A percentile compares a stretch with the other conserved stretches of the same genome.
phyloP scores from a whole-genome alignment of 2,329 filamentous ascomycete genomes.

The Malbranchea zuffiana region DNA sequence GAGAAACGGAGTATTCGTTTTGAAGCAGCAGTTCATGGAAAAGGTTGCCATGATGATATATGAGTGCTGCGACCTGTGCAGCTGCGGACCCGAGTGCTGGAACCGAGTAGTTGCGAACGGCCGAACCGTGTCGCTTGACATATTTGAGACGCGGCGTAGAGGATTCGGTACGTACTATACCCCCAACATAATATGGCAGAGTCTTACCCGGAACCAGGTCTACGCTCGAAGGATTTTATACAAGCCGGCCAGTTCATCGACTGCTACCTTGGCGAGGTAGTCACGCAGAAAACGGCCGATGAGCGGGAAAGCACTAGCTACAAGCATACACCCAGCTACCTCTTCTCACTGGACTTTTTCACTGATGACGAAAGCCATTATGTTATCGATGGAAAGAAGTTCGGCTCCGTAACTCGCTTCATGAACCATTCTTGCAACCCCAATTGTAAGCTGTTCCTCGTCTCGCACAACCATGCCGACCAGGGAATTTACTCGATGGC shows the following conservation, averaged over 20 bases:
- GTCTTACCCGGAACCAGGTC: constrained; percentile 20
- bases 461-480: constrained; percentile 33
- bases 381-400: constrained; percentile 35
- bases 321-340: constrained; percentile 28
- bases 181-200: background rate
- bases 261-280: constrained; percentile 36
- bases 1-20: constrained; percentile 18
- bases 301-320: constrained; percentile 27
- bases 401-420: constrained; percentile 35
- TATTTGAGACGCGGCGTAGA: constrained; percentile 33
- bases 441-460: constrained; percentile 36
- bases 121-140: constrained; percentile 30
- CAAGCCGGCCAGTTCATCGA: constrained; percentile 37
- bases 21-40: constrained; percentile 25
- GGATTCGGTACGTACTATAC: constrained; percentile 29
- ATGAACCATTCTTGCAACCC: constrained; percentile 41
- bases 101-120: constrained; percentile 35
- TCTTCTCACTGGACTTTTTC: constrained; percentile 35
- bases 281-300: constrained; percentile 29
- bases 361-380: constrained; percentile 24
- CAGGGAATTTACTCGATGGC: constrained; percentile 36
- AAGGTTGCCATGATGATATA: constrained; percentile 28
- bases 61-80: constrained; percentile 33
- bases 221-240: constrained; percentile 31
- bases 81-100: constrained; percentile 28